Conservation (phyloP, 2,329 filamentous ascomycete genomes). For the Lachnellula hyalina region DNA sequence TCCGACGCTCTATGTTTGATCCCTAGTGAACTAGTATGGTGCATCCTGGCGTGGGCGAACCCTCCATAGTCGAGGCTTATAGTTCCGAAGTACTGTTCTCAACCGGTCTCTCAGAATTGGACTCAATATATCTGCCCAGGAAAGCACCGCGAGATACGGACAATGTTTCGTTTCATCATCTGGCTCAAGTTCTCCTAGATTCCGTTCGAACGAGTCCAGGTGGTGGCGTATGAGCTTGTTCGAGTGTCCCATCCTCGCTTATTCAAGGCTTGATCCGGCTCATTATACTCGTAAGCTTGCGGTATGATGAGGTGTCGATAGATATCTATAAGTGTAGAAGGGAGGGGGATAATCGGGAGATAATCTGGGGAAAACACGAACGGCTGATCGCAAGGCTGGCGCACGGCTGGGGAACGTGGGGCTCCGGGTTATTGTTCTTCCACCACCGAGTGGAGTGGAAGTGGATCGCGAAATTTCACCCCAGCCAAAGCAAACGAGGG, state of each 20-base stretch:
- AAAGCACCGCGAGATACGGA: constrained; percentile 44
- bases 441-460: neutral
- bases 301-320: too few relatives aligned
- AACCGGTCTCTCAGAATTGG: constrained; percentile 32
- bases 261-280: too few relatives aligned
- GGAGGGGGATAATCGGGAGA: neutral
- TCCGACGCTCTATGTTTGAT: constrained; percentile 14
- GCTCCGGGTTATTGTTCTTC: neutral
- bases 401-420: neutral
- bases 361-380: too few relatives aligned
- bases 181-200: constrained; percentile 42
- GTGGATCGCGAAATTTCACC: neutral
- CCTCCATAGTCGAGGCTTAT: constrained; percentile 18
- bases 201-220: constrained; percentile 10
- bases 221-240: too few relatives aligned
- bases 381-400: neutral
- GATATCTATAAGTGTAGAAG: neutral
- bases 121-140: constrained; percentile 40
- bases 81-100: constrained; percentile 29
- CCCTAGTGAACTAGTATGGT: constrained; percentile 20
- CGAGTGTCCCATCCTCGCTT: too few relatives aligned
- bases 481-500: neutral
- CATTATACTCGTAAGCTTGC: too few relatives aligned
- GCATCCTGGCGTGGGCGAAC: constrained; percentile 16
- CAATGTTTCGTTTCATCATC: neutral